Base-by-base conservation (phyloP, 495 filamentous ascomycete genomes). In the Glutinoglossum americanum region DNA sequence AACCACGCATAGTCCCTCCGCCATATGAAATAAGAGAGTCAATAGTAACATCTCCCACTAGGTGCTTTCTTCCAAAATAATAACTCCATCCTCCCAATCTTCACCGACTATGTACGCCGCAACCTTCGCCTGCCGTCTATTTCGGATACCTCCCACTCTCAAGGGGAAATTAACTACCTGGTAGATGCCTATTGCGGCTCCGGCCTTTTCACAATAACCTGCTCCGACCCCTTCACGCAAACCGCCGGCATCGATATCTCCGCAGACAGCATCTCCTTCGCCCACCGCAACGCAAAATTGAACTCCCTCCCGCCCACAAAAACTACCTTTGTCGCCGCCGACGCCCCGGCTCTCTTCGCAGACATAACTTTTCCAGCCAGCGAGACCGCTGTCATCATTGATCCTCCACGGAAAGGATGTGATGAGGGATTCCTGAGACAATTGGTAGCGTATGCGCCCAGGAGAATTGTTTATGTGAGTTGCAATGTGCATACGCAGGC, bases 401-500 rank as follows among this genome's bases (percentile, higher is more conserved):
- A 98, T 68, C 92, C 92, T 33, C 89, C 92, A 25, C 76, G 93
- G 54, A 98, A 97, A 68, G 92, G 92, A 10, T 97, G 92, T 66
- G 90, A 94, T 57, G 80, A 83, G 13, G 75, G 73, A 51, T 98
- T 98, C 68, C 68, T 98, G 30, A 61, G 71, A 23, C 92, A 98
- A 73, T 68, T 98, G 60, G 65, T 96, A 23, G 64, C 67, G 21
- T 96, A 80, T 62, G 81, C 73, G 51, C 92, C 92, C 5, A 73
- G 74, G 57, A 71, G 90, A 49, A 76, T 97, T 13, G 81, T 94
- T 8, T 98, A 98, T 65, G 92, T 98, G 23, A 90, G 85, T 58
- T 98, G 92, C 62, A 97, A 98, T 66, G 93, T 97, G 57, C 93
- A 97, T 64, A 95, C 92, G 23, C 92, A 98, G 72, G 93, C 92